These are phyloP conservation scores for Azolla pinnata DNA, from an alignment of 75 land plant genomes.

Conservation along the genomic window DNA sequence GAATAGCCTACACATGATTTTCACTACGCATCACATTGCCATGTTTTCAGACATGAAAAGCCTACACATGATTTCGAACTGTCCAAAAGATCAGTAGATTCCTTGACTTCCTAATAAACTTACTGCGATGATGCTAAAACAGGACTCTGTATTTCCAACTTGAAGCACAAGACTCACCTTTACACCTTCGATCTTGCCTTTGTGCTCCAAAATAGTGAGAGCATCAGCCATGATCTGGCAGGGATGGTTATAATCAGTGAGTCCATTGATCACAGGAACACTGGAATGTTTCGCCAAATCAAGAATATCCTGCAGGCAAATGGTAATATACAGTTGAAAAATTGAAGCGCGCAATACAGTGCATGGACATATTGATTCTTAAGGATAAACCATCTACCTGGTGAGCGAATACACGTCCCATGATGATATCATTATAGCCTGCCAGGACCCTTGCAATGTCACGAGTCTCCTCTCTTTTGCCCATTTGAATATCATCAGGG, in stretches of 20 bases:
- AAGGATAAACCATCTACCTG: slow-evolving; percentile 35
- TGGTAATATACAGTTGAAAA: background rate
- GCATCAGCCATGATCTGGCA: slow-evolving; percentile 99
- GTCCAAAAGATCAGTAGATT: too few species aligned
- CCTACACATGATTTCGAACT: too few species aligned
- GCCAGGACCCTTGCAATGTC: slow-evolving; percentile 93
- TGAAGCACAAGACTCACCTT: slow-evolving; percentile 33
- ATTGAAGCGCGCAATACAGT: background rate
- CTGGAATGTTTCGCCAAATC: slow-evolving; percentile 76
- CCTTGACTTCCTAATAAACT: too few species aligned
- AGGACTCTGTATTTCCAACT: background rate
- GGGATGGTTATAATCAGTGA: slow-evolving; percentile 94
- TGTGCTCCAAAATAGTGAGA: slow-evolving; percentile 81
- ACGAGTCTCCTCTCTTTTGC: slow-evolving; percentile 91
- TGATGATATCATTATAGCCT: slow-evolving; percentile 83
- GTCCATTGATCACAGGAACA: slow-evolving; percentile 88
- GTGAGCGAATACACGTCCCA: slow-evolving; percentile 92
- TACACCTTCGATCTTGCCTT: slow-evolving; percentile 68
- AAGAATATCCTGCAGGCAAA: slow-evolving; percentile 57
- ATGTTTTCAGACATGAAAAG: too few species aligned
- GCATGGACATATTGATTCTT: background rate
- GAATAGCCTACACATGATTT: too few species aligned
- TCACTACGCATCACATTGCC: too few species aligned
- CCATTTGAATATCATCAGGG: slow-evolving; percentile 94
- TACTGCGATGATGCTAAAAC: background rate